These are phyloP conservation scores for Chenopodium suecicum DNA, from an alignment of 148 eudicot genomes.

Conservation along the genomic window DNA sequence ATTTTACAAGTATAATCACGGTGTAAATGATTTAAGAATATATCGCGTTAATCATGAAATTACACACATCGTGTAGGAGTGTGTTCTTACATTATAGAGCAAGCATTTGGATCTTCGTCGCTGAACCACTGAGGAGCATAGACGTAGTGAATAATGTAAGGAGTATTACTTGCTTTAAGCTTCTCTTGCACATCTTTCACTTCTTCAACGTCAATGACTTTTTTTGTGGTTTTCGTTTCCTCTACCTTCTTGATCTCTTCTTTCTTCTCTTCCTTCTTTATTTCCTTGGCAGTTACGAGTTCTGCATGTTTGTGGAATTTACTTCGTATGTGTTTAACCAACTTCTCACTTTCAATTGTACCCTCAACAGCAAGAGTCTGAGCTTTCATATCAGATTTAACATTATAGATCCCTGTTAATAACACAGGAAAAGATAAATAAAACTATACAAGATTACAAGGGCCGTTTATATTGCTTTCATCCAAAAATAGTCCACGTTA, in stretches of 20 bases:
- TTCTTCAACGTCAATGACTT: constrained; percentile 50
- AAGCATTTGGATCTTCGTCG: constrained; percentile 90
- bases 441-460: neutral
- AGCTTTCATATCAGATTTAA: constrained; percentile 68
- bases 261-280: constrained; percentile 32
- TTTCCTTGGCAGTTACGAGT: constrained; percentile 34
- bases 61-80: neutral
- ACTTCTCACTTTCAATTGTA: constrained; percentile 43
- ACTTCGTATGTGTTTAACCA: constrained; percentile 42
- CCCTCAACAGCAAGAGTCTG: constrained; percentile 68
- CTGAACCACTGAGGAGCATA: constrained; percentile 88
- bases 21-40: no score
- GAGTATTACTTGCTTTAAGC: constrained; percentile 43
- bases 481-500: no score
- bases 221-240: constrained; percentile 22
- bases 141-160: constrained; percentile 76
- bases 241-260: constrained; percentile 36
- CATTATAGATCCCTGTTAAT: constrained; percentile 62
- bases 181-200: constrained; percentile 57
- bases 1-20: no score
- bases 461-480: no score
- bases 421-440: neutral
- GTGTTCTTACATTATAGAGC: constrained; percentile 36
- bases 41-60: no score
- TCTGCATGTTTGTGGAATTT: constrained; percentile 53